Evolutionary conservation across 2,329 filamentous ascomycete species (phyloP), one percentile per base, ranked within the genome.

Genomic region (Talaromyces pinophilus): DNA sequence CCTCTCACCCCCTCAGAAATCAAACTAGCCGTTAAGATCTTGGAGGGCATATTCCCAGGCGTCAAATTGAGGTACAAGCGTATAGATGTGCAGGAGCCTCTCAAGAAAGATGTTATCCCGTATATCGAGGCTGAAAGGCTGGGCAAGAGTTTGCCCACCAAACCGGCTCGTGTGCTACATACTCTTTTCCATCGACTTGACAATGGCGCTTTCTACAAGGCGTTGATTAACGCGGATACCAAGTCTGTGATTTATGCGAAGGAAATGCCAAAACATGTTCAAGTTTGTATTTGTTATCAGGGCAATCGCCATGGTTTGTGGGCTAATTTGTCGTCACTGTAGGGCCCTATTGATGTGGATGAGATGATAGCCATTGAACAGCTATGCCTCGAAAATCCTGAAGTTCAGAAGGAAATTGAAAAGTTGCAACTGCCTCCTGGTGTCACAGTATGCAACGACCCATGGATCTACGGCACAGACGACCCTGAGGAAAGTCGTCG

Each of bases 401-500:
- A 79, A 2, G 86, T 89, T 8, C 79, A 86, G 71, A 84, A 83
- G 2, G 86, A 86, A 68, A 82, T 88, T 64, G 84, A 83, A 40
- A 88, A 88, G 70, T 70, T 89, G 67, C 75, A 87, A 66, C 79
- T 89, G 0, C 86, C 87, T 0, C 76, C 85, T 69, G 86, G 85
- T 22, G 81, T 85, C 6, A 82, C 82, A 1, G 80, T 89, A 22
- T 84, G 87, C 68, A 81, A 82, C 61, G 87, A 88, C 69, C 86
- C 86, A 0, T 93, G 90, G 90, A 91, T 91, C 44, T 93, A 92
- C 69, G 86, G 84, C 74, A 78, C 74, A 0, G 78, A 80, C 4
- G 74, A 79, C 55, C 68, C 71, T 17, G 77, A 80, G 4, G 78
- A 80, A 63, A 71, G 70, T 5, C 76, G 78, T 4, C 78, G 78